A percentile compares a stretch with the other conserved stretches of the same genome.
Evolutionary conservation across 2,329 filamentous ascomycete species (phyloP).

Genomic region (Sphaerulina populicola): DNA sequence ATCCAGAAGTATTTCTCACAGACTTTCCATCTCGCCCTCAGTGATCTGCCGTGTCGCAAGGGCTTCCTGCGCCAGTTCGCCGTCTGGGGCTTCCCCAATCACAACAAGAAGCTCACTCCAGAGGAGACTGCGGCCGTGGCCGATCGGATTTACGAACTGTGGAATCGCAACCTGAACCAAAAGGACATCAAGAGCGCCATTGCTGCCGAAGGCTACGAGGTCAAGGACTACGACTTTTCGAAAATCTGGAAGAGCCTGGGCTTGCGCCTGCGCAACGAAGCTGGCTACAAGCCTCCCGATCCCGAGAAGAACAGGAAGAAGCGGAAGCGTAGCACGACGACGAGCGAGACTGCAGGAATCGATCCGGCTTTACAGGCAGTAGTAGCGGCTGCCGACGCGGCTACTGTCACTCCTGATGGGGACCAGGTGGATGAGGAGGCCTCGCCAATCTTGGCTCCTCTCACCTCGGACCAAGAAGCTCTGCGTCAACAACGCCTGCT

Average conservation of each 20-base stretch:
- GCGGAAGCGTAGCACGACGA: constrained; percentile 2
- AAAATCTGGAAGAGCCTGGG: constrained; percentile 57
- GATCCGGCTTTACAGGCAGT: background rate
- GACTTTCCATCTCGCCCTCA: constrained; percentile 34
- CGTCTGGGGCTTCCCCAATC: constrained; percentile 63
- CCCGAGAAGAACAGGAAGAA: constrained; percentile 30
- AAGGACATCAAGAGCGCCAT: constrained; percentile 65
- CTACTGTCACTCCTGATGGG: background rate
- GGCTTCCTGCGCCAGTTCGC: constrained; percentile 28
- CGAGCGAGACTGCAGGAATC: background rate
- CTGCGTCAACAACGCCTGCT: constrained; percentile 20
- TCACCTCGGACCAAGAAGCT: constrained; percentile 18
- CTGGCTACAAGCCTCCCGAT: constrained; percentile 18
- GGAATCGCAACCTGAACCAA: constrained; percentile 65
- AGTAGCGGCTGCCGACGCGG: background rate
- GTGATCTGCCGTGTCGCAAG: constrained; percentile 48
- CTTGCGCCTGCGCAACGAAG: constrained; percentile 22
- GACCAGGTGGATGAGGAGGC: background rate
- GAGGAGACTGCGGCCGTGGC: constrained; percentile 62
- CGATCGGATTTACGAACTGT: constrained; percentile 64
- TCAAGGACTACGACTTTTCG: constrained; percentile 47
- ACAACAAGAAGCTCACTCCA: constrained; percentile 60
- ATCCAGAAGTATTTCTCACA: constrained; percentile 61
- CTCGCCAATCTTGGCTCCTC: constrained; percentile 5
- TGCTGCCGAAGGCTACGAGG: constrained; percentile 62